Evolutionary conservation across 139 green algal species (phyloP), one percentile per base, ranked within the genome.

Genomic region (Chlamydomonas schloesseri): DNA sequence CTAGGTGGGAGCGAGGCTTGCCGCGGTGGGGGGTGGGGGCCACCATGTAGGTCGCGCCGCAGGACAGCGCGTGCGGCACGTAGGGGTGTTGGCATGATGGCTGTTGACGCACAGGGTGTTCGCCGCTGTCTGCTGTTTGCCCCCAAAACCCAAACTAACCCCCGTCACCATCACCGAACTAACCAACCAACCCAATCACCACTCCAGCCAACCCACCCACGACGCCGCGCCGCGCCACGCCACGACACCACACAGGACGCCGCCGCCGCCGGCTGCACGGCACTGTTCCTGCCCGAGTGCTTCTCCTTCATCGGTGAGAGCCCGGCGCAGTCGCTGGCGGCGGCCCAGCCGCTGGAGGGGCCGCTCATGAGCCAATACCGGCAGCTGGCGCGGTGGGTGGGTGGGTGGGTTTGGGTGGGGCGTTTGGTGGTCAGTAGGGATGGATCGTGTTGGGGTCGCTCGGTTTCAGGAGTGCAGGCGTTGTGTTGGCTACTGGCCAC

Each of bases 211-310:
- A 73, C 20, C 78, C 15, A 3, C 36, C 60, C 89, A 95, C 90
- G 79, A 91, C 0, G 94, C 94, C 6, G 76, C 23, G 9, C 67
- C 34, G 2, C 42, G 42, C 42, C 42, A 8, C 42, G 6, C 42
- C 42, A 5, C 14, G 36, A 42, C 58, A 4, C 78, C 15, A 1
- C 11, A 53, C 89, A 95, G 91, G 81, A 91, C 0, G 94, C 94
- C 3, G 76, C 23, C 4, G 70, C 34, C 1, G 47, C 67, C 6
- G 93, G 93, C 8, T 95, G 88, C 71, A 46, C 29, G 4, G 95
- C 98, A 88, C 89, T 99, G n/a, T 98, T 98, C 88, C 93, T 99
- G 9, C 97, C 97, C 31, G 97, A 99, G 89, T 98, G 95, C 86
- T 98, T 97, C 87, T 93, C 93, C 15, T 99, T 98, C 87, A 95